Evolutionary conservation across 352 stramenopile genomes (phyloP), one percentile per base, ranked within the genome.

Genomic region (Elongisporangium undulatum): DNA sequence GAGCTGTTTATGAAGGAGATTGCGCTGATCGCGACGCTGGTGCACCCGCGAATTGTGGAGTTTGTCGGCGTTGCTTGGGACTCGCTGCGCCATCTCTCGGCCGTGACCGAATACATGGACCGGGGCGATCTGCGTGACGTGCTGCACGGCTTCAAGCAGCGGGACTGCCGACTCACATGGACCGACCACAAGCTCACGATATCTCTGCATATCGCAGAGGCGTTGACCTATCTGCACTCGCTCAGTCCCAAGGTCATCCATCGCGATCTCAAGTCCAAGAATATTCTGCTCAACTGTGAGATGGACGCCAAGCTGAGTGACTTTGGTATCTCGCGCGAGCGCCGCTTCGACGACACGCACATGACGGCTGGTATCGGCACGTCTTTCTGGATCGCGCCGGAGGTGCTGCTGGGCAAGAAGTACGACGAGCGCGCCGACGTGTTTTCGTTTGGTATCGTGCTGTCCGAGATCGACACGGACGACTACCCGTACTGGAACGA

Each of bases 301-400:
- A 62, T 82, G 63, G 63, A 85, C 24, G 76, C 76, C 8, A 90
- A 90, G 50, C 62, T 90, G 38, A 89, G 69, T 29, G 81, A 89
- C 64, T 91, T 91, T 74, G 79, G 79, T 21, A 75, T 82, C 39
- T 75, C 72, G 0, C 67, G 75, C 0, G 71, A 82, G 51, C 62
- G 62, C 8, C 51, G 61, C 23, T 41, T 75, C 16, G 66, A 71
- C 16, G 69, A 76, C 20, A 64, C 58, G 16, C 58, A 67, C 29
- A 74, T 76, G 68, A 77, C 71, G 7, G 60, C 71, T 16, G 56
- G 54, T 10, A 71, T 76, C 53, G 71, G 71, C 41, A 75, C 67
- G 4, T 67, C 61, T 4, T 74, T 75, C 49, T 79, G 71, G 67
- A 75, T 74, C 26, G 64, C 68, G 23, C 71, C 71, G 0, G 71